phyloP scores from a whole-genome alignment of 208 protist species.

The Endotrypanum monterogeii region DNA sequence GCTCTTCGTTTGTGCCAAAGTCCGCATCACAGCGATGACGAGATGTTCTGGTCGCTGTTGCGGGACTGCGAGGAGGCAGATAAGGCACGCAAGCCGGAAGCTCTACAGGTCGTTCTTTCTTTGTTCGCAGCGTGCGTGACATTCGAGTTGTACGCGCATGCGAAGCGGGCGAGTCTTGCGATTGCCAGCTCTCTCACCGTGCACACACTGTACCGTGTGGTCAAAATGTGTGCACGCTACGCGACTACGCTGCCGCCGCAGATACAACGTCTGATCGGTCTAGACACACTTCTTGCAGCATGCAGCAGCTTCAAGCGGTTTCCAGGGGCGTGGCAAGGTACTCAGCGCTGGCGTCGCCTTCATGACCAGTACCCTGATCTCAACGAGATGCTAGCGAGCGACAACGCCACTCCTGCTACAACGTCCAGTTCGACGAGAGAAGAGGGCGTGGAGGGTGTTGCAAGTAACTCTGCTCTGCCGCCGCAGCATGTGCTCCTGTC shows the following conservation, averaged over 20 bases:
- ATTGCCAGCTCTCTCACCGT: slow-evolving; percentile 3
- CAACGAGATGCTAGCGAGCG: slow-evolving; percentile 8
- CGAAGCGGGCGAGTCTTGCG: background rate
- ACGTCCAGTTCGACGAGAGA: background rate
- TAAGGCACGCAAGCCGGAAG: background rate
- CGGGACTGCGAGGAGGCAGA: background rate
- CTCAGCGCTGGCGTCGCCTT: slow-evolving; percentile 25
- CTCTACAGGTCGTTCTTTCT: slow-evolving; percentile 23
- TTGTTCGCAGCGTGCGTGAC: slow-evolving; percentile 34
- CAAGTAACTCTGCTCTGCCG: background rate
- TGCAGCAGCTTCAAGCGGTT: slow-evolving; percentile 3
- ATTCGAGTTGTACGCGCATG: slow-evolving; percentile 37
- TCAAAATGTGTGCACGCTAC: slow-evolving; percentile 27
- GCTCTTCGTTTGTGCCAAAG: slow-evolving; percentile 31
- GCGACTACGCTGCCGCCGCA: slow-evolving; percentile 6
- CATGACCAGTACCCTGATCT: slow-evolving; percentile 26
- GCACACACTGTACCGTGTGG: slow-evolving; percentile 9
- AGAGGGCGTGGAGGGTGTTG: background rate
- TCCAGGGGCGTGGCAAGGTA: background rate
- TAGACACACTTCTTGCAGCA: slow-evolving; percentile 15
- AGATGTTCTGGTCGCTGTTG: slow-evolving; percentile 24
- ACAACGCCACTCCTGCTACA: background rate
- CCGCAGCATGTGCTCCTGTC: background rate
- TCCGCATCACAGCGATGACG: slow-evolving; percentile 22
- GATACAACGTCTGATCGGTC: background rate